Base-by-base conservation (phyloP, 345 rosid genomes). In the Euclidium syriacum region DNA sequence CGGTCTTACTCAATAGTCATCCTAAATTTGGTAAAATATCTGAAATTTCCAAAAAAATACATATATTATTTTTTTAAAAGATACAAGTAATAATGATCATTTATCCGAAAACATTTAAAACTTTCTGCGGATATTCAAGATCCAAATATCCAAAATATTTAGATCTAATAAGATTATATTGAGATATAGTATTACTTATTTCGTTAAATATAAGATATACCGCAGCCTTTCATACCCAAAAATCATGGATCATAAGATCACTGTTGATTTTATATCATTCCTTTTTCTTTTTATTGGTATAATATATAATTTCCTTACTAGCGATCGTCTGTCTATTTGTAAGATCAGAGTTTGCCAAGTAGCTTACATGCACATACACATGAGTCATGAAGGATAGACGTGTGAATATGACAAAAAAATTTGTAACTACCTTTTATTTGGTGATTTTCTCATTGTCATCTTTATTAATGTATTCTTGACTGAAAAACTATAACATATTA, bases 341-440 rank as follows among this genome's bases (percentile, higher is more conserved):
- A 47, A 27, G 26, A 16, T 33, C 27, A 53, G 42, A 64, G 42
- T 40, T 18, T 41, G 61, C 69, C 69, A 64, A 52, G 68, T 52
- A 40, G 42, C 60, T 3, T 52, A 52, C 68, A 64, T 65, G 70
- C 70, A 65, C 35, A 47, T 11, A 65, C 30, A 56, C 64, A 56
- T 66, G 22, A 35, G 39, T 44, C 64, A 56, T 66, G 22, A 35
- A 20, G 33, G 18, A 27, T 24, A 29, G 6, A 67, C 72, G 57
- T 46, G 58, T 67, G 27, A 24, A 62, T 50, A 62, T 25, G 48
- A 27, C 18, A 47, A 5, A 24, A 24, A n/a, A n/a, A n/a, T 14
- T 50, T 39, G 35, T 25, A 18, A 26, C 26, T 26, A 41, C 15
- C 52, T 18, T n/a, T 41, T 16, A 27, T 24, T 58, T 41, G 17